Conservation (phyloP, 2,329 filamentous ascomycete genomes). For the Bipolaris gigantea region DNA sequence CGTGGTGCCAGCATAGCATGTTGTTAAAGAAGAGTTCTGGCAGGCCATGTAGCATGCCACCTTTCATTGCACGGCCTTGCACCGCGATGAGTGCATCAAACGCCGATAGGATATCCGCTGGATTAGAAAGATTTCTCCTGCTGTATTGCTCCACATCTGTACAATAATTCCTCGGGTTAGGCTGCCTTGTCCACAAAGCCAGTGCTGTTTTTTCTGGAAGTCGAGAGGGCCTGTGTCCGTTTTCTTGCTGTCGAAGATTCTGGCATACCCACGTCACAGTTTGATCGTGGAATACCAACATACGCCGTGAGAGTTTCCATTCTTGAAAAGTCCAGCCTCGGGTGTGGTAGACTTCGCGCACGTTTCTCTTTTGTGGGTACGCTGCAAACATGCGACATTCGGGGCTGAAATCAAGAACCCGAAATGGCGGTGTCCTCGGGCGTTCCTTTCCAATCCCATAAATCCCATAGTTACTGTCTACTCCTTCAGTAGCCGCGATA, state of each 20-base stretch:
- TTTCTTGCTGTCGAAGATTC: neutral
- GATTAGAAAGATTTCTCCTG: neutral
- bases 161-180: neutral
- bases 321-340: neutral
- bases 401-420: neutral
- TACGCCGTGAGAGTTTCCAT: neutral
- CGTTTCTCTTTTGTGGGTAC: neutral
- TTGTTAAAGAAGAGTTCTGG: neutral
- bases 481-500: neutral
- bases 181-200: neutral
- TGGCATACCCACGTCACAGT: neutral
- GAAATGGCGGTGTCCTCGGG: neutral
- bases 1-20: neutral
- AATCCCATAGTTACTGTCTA: neutral
- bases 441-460: neutral
- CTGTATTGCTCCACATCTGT: neutral
- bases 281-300: neutral
- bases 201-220: neutral
- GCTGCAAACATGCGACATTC: neutral
- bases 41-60: neutral
- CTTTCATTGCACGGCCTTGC: neutral
- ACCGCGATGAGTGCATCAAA: neutral
- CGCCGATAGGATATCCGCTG: neutral
- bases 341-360: neutral
- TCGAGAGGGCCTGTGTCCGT: fast-evolving